Conservation (phyloP, 225 moss, liverwort and hornwort species). For the Polytrichum formosum region DNA sequence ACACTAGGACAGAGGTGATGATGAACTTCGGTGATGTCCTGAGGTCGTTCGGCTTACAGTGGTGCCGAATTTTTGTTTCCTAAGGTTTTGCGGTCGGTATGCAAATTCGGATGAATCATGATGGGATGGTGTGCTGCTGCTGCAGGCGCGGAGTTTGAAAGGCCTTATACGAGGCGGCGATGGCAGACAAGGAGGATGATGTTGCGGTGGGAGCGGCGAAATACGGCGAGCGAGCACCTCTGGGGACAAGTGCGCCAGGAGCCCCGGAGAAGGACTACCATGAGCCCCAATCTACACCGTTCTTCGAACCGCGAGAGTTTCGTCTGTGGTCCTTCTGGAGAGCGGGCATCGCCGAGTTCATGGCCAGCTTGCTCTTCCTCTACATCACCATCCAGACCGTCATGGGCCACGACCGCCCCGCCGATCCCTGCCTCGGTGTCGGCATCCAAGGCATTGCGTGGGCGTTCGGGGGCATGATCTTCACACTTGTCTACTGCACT, state of each 20-base stretch:
- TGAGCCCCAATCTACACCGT: constrained; percentile 21
- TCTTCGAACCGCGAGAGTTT: constrained; percentile 15
- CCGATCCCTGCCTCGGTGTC: constrained; percentile 19
- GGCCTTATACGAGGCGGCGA: neutral
- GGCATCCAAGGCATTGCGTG: constrained; percentile 60
- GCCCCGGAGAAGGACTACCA: constrained; percentile 28
- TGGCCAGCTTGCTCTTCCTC: constrained; percentile 30
- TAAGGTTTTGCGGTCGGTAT: too few species aligned
- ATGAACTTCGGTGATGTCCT: too few species aligned
- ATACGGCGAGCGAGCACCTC: constrained; percentile 24
- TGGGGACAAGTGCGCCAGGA: constrained; percentile 30
- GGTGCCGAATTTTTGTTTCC: too few species aligned
- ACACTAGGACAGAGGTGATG: too few species aligned
- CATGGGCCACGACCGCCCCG: constrained; percentile 25
- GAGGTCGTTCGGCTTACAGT: too few species aligned
- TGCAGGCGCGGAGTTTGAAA: too few species aligned
- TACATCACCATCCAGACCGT: constrained; percentile 47
- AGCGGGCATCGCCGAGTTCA: constrained; percentile 37
- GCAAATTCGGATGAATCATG: too few species aligned
- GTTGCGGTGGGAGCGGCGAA: constrained; percentile 33
- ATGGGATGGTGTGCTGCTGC: too few species aligned
- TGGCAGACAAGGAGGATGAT: constrained; percentile 36
- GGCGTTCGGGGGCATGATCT: constrained; percentile 65
- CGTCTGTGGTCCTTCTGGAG: constrained; percentile 37
- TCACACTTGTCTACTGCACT: constrained; percentile 55